Evolutionary conservation across 2,329 filamentous ascomycete species (phyloP), one percentile per base, ranked within the genome.

Genomic region (Neocatenulostroma microsporum): DNA sequence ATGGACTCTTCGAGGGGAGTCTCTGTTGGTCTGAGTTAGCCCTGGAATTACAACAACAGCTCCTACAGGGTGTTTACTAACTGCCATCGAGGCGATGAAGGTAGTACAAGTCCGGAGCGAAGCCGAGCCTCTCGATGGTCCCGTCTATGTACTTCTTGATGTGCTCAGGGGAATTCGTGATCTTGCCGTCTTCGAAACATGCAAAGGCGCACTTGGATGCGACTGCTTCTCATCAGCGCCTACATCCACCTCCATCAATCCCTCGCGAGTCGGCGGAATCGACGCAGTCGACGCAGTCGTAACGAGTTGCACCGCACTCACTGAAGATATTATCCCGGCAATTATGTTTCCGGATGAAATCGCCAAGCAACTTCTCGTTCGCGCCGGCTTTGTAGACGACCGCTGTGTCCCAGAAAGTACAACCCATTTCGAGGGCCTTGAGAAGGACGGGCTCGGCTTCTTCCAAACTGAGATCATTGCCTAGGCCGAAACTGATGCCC

Each of bases 311-410:
- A n/a, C n/a, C n/a, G n/a, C n/a, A n/a, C n/a, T n/a, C n/a, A n/a
- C n/a, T n/a, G 42, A 71, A 70, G n/a, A 71, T 25, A 43, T 70
- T 69, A 37, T 70, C 67, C 2, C 69, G 64, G 8, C 67, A 55
- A 32, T 70, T 67, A 50, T 72, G 67, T 46, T 70, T 72, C 17
- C 62, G 50, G 41, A 72, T 69, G 41, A 71, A 72, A 21, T 70
- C 66, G 3, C 68, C 69, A 0, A 72, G 51, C 0, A 72, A 58
- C 49, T 67, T 69, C 37, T 72, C 69, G 32, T 72, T 71, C 10
- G 68, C 59, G 23, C 68, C 68, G 2, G 61, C 60, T 48, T 57
- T 48, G 40, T 71, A 72, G 3, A 63, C 58, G 15, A 70, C 66
- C 65, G 49, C 48, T 21, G 51, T 53, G 19, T 51, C 51, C 51